Evolutionary conservation across 768 basidiomycete species (phyloP).

Genomic region (Boletus tomentosulus): DNA sequence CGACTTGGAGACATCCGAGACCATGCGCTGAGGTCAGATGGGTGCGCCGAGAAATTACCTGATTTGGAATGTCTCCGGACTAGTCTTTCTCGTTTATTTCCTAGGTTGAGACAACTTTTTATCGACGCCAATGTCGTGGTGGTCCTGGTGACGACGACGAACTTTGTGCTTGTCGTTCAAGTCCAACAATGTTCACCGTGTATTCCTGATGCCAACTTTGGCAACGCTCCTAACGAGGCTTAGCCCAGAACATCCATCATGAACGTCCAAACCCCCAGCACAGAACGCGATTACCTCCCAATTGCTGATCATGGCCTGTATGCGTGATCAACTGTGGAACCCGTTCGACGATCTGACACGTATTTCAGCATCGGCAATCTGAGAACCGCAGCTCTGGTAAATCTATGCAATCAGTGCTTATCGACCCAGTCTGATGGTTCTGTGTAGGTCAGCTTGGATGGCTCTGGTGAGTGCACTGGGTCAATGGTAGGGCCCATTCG

Average conservation of each 20-base stretch:
- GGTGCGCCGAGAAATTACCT: conserved; percentile 7
- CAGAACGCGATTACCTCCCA: conserved; percentile 63
- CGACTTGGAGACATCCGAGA: conserved; percentile 12
- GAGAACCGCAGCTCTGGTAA: conserved; percentile 71
- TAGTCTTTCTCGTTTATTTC: background rate
- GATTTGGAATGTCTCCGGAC: conserved; percentile 5
- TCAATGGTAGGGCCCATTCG: background rate
- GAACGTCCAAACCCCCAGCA: conserved; percentile 51
- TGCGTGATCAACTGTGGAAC: conserved; percentile 21
- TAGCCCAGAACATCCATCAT: conserved; percentile 12
- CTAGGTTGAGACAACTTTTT: background rate
- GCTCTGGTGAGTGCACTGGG: conserved; percentile 52
- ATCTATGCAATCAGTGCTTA: conserved; percentile 8
- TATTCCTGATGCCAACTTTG: background rate
- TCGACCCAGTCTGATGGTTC: conserved; percentile 3
- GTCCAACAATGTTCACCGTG: background rate
- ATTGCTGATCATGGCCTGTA: conserved; percentile 81
- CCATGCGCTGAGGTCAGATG: conserved; percentile 1
- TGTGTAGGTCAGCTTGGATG: conserved; percentile 66
- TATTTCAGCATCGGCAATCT: conserved; percentile 71
- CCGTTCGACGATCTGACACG: conserved; percentile 8
- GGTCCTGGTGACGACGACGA: too few relatives aligned
- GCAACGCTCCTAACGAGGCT: background rate
- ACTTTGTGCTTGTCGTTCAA: too few relatives aligned
- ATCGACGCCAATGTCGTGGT: background rate